phyloP scores from a whole-genome alignment of 1,284 basidiomycete species.

The Leccinum griseonigrum region DNA sequence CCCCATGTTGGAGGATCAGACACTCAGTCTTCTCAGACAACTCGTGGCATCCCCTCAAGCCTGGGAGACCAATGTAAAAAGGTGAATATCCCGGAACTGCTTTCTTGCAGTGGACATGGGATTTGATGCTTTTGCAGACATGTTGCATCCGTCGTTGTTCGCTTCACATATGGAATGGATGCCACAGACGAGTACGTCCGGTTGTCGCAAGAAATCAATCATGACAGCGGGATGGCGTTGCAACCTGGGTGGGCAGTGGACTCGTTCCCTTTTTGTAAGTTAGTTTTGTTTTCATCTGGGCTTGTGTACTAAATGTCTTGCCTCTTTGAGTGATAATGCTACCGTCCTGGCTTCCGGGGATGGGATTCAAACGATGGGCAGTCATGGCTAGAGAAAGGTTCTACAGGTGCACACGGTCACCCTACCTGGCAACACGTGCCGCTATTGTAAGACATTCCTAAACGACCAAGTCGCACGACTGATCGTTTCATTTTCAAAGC shows the following conservation, averaged over 20 bases:
- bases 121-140: constrained; percentile 6
- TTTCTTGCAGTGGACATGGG: not conserved
- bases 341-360: constrained; percentile 19
- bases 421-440: constrained; percentile 5
- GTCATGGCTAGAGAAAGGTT: constrained; percentile 11
- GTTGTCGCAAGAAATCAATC: constrained; percentile 8
- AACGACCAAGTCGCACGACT: not conserved
- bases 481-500: constrained; percentile 1
- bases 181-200: constrained; percentile 12
- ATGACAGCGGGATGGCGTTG: constrained; percentile 11
- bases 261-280: constrained; percentile 12
- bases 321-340: constrained; percentile 1
- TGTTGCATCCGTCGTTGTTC: constrained; percentile 13
- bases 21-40: constrained; percentile 7
- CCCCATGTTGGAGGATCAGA: constrained; percentile 14
- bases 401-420: constrained; percentile 7
- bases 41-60: not conserved
- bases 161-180: constrained; percentile 12
- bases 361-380: constrained; percentile 17
- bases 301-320: not conserved
- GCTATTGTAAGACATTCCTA: constrained; percentile 3
- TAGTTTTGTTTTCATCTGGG: not conserved
- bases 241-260: constrained; percentile 14
- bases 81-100: not conserved
- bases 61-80: constrained; percentile 8